Base-by-base conservation (phyloP, 139 green algal genomes). In the Chlorella sp. region DNA sequence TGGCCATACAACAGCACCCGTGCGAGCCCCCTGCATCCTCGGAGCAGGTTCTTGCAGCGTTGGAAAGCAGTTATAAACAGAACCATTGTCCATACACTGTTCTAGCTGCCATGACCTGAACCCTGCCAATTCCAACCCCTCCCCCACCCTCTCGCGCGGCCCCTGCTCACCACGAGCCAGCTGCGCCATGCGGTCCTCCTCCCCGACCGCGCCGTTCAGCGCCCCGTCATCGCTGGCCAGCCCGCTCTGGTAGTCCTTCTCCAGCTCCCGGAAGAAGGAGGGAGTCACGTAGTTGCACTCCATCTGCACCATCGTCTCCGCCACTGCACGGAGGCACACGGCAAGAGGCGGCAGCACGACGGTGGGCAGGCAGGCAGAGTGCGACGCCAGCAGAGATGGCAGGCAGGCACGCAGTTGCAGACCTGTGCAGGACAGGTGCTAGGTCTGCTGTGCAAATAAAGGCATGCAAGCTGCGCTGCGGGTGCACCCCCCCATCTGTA, bases 221-320 rank as follows among this genome's bases (percentile, higher is more conserved):
- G 37, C 84, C 1, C 66, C 34, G 64, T 42, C 66, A 24, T 79
- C 88, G 61, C 66, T 42, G 48, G 28, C 30, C 53, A 22, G 42
- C 16, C 61, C 75, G 64, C 15, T 34, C 91, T 88, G 83, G 40
- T 91, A 86, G 53, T 79, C 92, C 32, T 90, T 86, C 76, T 94
- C 90, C 78, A 93, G 87, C 80, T 98, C 93, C 42, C 97, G 90
- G 94, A 98, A 98, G 93, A 97, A 97, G 61, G 94, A 94, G 15
- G 97, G 95, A 0, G 96, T 98, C 36, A 98, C 94, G 91, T 98
- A 98, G 85, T 92, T 89, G 78, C 95, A 95, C 94, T 99, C 97
- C 97, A 99, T 99, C 89, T 96, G 92, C 87, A 99, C 97, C 85
- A 98, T 93, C 79, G 88, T 97, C 66, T 92, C 89, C 3, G 96